Base-by-base conservation (phyloP, 371 early-diverging fungal species). In the Coemansia sp. region DNA sequence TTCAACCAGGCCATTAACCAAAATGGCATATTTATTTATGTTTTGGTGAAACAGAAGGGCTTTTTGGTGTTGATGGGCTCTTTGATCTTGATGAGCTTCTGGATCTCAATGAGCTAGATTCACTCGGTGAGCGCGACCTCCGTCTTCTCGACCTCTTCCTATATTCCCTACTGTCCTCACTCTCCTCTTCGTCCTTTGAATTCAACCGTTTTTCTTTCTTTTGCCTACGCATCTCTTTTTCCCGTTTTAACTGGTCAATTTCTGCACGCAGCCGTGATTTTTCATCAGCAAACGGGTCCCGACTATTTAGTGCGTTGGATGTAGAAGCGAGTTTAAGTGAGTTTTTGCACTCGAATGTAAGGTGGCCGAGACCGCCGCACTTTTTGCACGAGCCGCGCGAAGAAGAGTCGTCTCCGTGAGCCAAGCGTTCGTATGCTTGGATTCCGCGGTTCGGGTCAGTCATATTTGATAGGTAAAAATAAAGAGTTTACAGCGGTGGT, bases 321-420 rank as follows among this genome's bases (percentile, higher is more conserved):
- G 62, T 55, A 13, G 72, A 29, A 18, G 57, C 63, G 2, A 78
- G 8, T 42, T 66, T 67, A 54, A 78, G 27, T 24, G 58, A 63
- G 71, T 78, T 78, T 21, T 74, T 74, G 58, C 78, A 78, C 22
- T 78, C 78, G 58, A 65, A 74, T 3, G 78, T 78, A 16, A 78
- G 68, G 39, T 78, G 78, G 10, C 78, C 78, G 47, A 71, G 62
- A 11, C 78, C 68, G 10, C 74, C 74, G 63, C 78, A 78, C 34
- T 74, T 78, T 18, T 68, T 69, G 61, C 78, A 78, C 11, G 71
- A 57, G 4, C 78, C 75, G 14, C 71, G 78, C 1, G 68, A 45
- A 1, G 61, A 26, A 27, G 67, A 65, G 59, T 69, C 60, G 8
- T 65, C 61, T 1, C 74, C 70, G 13, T 50, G 54, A 10, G 67